phyloP scores from a whole-genome alignment of 2,329 filamentous ascomycete genomes.

The Curvularia lunata region DNA sequence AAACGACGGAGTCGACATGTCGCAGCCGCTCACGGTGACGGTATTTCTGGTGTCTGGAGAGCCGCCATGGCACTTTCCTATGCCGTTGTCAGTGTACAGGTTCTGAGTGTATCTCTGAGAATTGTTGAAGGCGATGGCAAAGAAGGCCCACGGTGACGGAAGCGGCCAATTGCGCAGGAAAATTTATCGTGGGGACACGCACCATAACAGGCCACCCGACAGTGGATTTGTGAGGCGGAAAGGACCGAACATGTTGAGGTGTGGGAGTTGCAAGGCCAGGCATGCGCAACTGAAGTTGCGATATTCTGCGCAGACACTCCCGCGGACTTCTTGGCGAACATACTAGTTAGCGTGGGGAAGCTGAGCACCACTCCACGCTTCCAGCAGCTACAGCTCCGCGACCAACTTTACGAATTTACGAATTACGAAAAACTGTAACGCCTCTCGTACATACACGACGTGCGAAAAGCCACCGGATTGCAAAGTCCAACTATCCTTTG shows the following conservation, averaged over 20 bases:
- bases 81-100: constrained; percentile 23
- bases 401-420: constrained; percentile 4
- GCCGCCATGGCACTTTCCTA: constrained; percentile 96
- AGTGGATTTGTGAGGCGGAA: constrained; percentile 50
- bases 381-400: not conserved
- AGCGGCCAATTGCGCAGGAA: not conserved
- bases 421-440: not conserved
- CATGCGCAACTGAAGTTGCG: constrained; percentile 17
- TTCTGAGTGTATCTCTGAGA: constrained; percentile 15
- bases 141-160: not conserved
- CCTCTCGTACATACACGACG: not conserved
- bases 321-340: constrained; percentile 42
- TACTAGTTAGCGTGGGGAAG: constrained; percentile 35
- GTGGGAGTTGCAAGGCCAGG: constrained; percentile 19
- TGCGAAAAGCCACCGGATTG: too few species aligned
- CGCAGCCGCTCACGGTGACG: constrained; percentile 54
- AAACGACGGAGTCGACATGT: constrained; percentile 83
- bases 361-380: constrained; percentile 13
- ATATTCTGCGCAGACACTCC: constrained; percentile 37
- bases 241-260: constrained; percentile 48
- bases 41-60: constrained; percentile 71
- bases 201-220: constrained; percentile 50
- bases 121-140: not conserved
- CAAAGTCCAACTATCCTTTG: not conserved
- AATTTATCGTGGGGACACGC: constrained; percentile 6